Conservation (phyloP, 2,329 filamentous ascomycete genomes). For the Xylaria polymorpha region DNA sequence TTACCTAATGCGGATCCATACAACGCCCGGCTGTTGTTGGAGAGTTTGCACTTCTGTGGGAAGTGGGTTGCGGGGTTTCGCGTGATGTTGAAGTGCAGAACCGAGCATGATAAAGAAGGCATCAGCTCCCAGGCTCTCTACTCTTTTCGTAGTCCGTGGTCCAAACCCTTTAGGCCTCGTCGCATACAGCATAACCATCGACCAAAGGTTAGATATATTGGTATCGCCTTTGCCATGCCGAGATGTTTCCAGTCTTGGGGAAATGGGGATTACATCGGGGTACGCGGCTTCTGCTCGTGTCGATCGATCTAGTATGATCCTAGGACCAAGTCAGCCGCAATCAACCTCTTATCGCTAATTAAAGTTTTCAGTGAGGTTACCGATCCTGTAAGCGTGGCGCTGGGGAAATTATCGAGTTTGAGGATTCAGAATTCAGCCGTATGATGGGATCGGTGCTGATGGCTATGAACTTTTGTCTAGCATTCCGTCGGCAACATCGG, state of each 20-base stretch:
- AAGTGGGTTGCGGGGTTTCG: constrained; percentile 14
- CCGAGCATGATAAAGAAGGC: constrained; percentile 23
- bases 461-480: neutral
- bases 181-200: neutral
- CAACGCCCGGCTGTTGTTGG: constrained; percentile 26
- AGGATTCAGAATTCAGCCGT: constrained; percentile 5
- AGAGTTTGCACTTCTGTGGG: constrained; percentile 10
- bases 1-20: constrained; percentile 19
- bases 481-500: constrained; percentile 9
- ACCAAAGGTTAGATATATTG: neutral
- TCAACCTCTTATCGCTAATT: neutral
- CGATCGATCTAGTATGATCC: neutral
- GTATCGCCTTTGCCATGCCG: constrained; percentile 1
- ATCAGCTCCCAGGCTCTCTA: neutral
- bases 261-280: neutral
- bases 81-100: constrained; percentile 30
- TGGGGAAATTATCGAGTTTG: neutral
- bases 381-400: neutral
- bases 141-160: constrained; percentile 4
- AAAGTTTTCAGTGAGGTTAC: neutral
- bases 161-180: neutral
- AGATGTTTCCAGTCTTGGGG: neutral
- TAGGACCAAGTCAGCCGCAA: constrained; percentile 5
- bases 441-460: neutral
- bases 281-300: neutral